Percentiles rank a stretch among this genome's conserved stretches.
phyloP scores from a whole-genome alignment of 2,329 filamentous ascomycete genomes.

The Akanthomyces lecanii region DNA sequence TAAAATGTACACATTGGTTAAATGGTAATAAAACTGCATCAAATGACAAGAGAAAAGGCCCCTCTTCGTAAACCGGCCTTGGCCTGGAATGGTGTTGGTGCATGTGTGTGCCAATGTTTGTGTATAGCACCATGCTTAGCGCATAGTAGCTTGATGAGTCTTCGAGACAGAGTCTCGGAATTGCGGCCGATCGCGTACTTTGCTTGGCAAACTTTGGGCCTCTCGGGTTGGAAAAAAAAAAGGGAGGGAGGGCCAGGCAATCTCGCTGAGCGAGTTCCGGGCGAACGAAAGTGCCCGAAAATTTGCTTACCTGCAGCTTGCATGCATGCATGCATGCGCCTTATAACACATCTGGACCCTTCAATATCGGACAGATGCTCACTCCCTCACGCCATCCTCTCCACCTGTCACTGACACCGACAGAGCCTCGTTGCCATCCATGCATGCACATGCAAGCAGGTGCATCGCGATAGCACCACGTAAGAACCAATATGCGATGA shows the following conservation, averaged over 20 bases:
- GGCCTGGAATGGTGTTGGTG: neutral
- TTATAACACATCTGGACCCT: neutral
- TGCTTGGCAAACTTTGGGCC: neutral
- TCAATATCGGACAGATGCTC: neutral
- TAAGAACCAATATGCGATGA: neutral
- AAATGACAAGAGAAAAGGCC: neutral
- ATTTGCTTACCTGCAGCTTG: neutral
- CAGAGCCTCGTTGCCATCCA: neutral
- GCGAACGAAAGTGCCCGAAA: neutral
- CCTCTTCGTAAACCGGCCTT: neutral
- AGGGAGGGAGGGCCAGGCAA: neutral
- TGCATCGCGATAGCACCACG: neutral
- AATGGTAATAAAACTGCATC: neutral
- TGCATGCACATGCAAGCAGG: neutral
- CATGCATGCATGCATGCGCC: neutral
- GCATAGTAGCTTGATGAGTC: neutral
- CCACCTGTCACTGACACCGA: neutral
- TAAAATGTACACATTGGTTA: too few species aligned
- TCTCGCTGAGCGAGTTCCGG: neutral
- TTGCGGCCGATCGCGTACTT: neutral
- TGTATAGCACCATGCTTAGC: neutral
- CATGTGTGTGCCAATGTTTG: too few species aligned
- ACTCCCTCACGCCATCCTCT: constrained; percentile 1
- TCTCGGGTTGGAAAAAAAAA: neutral
- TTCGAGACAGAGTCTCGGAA: neutral